phyloP scores from a whole-genome alignment of 2,329 filamentous ascomycete genomes.

The Dactylellina parvicollis region DNA sequence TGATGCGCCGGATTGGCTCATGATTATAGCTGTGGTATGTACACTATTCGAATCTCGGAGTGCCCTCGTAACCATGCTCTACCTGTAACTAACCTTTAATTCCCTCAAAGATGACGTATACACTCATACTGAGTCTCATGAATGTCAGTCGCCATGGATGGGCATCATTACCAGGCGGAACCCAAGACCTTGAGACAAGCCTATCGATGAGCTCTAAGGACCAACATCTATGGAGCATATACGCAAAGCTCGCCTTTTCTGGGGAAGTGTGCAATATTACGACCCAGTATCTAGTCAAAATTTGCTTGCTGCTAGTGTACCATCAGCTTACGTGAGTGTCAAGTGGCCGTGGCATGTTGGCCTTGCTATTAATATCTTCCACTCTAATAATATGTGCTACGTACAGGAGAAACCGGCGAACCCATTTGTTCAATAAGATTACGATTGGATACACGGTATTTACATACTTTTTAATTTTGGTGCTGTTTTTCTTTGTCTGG shows the following conservation, averaged over 20 bases:
- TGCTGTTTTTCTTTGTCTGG: constrained; percentile 30
- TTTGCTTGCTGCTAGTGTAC: constrained; percentile 31
- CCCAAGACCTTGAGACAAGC: neutral
- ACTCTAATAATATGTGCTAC: neutral
- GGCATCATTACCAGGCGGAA: neutral
- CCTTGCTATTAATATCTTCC: neutral
- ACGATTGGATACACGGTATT: constrained; percentile 3
- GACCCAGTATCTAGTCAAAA: constrained; percentile 31
- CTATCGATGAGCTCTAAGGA: constrained; percentile 3
- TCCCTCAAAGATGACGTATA: constrained; percentile 12
- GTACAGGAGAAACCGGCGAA: constrained; percentile 14
- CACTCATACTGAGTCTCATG: constrained; percentile 13
- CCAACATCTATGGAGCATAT: neutral
- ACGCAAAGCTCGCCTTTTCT: constrained; percentile 2
- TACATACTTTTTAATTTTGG: constrained; percentile 21
- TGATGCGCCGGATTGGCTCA: constrained; percentile 29
- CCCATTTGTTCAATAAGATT: constrained; percentile 19
- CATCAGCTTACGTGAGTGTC: constrained; percentile 28
- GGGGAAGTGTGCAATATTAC: constrained; percentile 36
- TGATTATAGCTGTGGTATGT: constrained; percentile 28
- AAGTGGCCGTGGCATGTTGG: constrained; percentile 9
- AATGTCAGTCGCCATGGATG: constrained; percentile 21
- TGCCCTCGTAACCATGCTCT: too few species aligned
- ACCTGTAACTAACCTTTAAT: constrained; percentile 1
- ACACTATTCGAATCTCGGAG: neutral